phyloP scores from a whole-genome alignment of 208 protist genomes.

The Polymyxa betae region DNA sequence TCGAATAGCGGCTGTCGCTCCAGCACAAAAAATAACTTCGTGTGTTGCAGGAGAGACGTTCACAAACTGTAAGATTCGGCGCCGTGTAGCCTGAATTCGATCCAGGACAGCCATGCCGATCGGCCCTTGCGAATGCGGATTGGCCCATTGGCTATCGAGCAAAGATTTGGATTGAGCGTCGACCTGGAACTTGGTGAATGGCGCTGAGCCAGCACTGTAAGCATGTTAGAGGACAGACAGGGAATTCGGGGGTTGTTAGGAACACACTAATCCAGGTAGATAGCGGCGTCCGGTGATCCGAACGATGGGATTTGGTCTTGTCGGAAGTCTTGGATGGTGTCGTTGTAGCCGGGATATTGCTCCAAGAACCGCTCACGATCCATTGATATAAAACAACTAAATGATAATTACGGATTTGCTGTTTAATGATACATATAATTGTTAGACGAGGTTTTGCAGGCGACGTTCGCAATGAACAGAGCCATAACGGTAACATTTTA shows the following conservation, averaged over 20 bases:
- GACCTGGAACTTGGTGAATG: not conserved
- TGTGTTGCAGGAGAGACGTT: not conserved
- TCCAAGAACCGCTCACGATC: not conserved
- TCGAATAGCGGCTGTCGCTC: slow-evolving; percentile 54
- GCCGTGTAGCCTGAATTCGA: not conserved
- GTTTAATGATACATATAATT: too few relatives aligned
- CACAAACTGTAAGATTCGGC: not conserved
- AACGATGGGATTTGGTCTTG: not conserved
- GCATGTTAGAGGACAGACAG: too few relatives aligned
- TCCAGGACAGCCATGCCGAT: not conserved
- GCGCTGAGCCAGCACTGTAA: not conserved
- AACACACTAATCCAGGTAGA: slow-evolving; percentile 12
- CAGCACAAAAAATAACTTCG: slow-evolving; percentile 55
- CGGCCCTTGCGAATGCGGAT: not conserved
- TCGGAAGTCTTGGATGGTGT: not conserved
- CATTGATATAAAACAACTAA: too few relatives aligned
- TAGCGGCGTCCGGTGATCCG: not conserved
- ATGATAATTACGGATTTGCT: too few relatives aligned
- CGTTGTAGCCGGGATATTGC: not conserved
- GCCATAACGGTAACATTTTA: too few relatives aligned
- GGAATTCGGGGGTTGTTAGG: too few relatives aligned
- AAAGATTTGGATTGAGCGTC: not conserved
- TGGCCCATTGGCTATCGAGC: not conserved
- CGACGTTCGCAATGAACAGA: too few relatives aligned
- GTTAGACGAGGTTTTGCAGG: too few relatives aligned